Evolutionary conservation across 495 filamentous ascomycete genomes (phyloP).

Genomic region (Cercophora newfieldiana): DNA sequence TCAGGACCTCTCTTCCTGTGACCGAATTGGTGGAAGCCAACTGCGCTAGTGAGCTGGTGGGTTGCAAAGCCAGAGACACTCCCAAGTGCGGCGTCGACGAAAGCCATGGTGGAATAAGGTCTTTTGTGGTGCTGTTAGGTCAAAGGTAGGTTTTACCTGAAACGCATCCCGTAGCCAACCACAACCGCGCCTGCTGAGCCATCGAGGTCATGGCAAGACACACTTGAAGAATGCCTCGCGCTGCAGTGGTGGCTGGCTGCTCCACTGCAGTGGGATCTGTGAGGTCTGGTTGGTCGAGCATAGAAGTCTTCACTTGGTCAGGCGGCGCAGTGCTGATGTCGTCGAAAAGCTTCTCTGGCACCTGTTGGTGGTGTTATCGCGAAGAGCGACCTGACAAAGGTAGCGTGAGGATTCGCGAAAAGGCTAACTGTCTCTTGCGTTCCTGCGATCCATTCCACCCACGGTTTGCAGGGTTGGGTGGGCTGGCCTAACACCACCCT

Average conservation of each 20-base stretch:
- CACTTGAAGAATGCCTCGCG: neutral
- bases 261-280: neutral
- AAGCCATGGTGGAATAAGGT: constrained; percentile 8
- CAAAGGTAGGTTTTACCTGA: constrained; percentile 28
- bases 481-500: too few relatives aligned
- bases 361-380: neutral
- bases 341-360: neutral
- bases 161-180: constrained; percentile 31
- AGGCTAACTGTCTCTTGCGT: neutral
- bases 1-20: neutral
- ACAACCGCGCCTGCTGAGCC: constrained; percentile 15
- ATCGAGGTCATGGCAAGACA: constrained; percentile 22
- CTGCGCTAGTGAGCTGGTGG: neutral
- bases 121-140: constrained; percentile 1
- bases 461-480: constrained; percentile 2
- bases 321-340: neutral
- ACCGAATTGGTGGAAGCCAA: neutral
- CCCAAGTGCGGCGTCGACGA: neutral
- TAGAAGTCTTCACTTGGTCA: neutral
- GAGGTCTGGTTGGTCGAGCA: neutral
- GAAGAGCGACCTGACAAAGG: neutral
- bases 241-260: neutral
- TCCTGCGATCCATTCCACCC: constrained; percentile 5
- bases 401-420: neutral
- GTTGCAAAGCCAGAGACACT: constrained; percentile 4